Evolutionary conservation across 2,329 filamentous ascomycete genomes (phyloP), one percentile per base, ranked within the genome.

Genomic region (Cercospora sp.): DNA sequence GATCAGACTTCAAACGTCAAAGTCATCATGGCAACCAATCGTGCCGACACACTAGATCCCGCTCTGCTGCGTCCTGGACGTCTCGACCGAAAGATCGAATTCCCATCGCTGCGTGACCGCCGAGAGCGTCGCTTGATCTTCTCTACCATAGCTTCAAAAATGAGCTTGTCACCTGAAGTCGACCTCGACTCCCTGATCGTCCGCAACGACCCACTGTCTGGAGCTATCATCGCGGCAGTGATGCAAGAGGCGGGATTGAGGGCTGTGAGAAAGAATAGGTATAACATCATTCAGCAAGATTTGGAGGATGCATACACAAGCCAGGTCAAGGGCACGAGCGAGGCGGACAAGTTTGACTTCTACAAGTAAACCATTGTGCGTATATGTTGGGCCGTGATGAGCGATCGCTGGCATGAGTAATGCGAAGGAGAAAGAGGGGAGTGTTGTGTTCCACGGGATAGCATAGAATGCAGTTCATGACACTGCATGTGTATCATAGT

Each of bases 1-100:
- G 95, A 99, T 81, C 95, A 99, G 82, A 97, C 93, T 0, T 92
- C 93, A 80, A 99, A 99, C 81, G 95, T 99, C 82, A 99, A 99
- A 85, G 95, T 99, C 80, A 99, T 99, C 84, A 99, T 99, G 95
- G 95, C 95, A 74, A 99, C 95, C 74, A 99, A 99, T 85, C 91
- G 95, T 80, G 94, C 95, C 73, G 95, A 98, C 81, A 99, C 95
- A 6, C 87, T 99, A 72, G 95, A 99, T 79, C 95, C 95, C 16
- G 95, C 95, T 51, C 87, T 99, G 70, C 88, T 99, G 70, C 93
- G 95, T 76, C 95, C 95, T 34, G 95, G 95, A 74, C 93, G 95
- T 84, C 86, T 99, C 68, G 95, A 99, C 82, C 88, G 95, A 79
- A 99, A 99, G 87, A 99, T 99, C 73, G 95, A 99, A 82, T 99